Base-by-base conservation (phyloP, 352 stramenopile genomes). In the Thalassiosira mediterranea region DNA sequence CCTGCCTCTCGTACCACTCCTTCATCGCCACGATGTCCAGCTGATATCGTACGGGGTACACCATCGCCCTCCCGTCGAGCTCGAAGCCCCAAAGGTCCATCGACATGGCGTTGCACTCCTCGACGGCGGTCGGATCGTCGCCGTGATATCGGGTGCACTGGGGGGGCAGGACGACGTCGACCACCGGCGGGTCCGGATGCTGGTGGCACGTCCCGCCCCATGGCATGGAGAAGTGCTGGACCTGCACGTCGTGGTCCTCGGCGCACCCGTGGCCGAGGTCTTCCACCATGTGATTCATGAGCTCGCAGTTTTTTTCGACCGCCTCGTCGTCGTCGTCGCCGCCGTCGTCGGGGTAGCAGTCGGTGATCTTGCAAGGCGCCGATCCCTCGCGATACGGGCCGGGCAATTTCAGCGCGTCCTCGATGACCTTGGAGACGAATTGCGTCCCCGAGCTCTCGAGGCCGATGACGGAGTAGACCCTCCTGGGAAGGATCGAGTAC, bases 151-250 rank as follows among this genome's bases (percentile, higher is more conserved):
- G 28, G 8, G 52, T 49, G 37, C 63, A 72, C 46, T 63, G 49
- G 2, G 15, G 21, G 25, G 63, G 63, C 7, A 72, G 42, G 51
- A 72, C 54, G n/a, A 72, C 63, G 56, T 65, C 63, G 34, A 72
- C 63, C 17, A 64, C 40, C 29, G 48, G 25, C 23, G 63, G 28
- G 42, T 63, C 46, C 8, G 32, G 62, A 54, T 53, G 26, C 40
- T 23, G 11, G 10, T 56, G 52, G 38, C 48, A 64, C 37, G 23
- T 42, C 0, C 25, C 37, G 44, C 51, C 67, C 67, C 67, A 76
- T 13, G 67, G 67, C 23, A 76, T 34, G 10, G 67, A 76, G 23
- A 76, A 76, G 49, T 76, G 67, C 42, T 76, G 67, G 26, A 76
- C 60, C 32, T 76, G 67, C 51, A 71, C 28, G 11, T 64, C 48